These are phyloP conservation scores for Yamadazyma buinensis DNA, from an alignment of 1,139 yeast genomes.

Conservation along the genomic window DNA sequence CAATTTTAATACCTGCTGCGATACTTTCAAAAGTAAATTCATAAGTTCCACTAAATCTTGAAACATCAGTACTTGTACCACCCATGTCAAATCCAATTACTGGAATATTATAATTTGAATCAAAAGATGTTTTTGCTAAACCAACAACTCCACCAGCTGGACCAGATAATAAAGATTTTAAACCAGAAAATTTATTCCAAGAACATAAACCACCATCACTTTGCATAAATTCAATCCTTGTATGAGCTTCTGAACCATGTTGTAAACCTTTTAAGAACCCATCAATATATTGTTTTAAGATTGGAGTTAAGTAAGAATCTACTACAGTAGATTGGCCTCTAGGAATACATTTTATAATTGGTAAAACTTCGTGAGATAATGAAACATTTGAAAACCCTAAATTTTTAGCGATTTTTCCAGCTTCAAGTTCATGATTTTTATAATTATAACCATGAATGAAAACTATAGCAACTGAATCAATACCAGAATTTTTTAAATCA, in stretches of 20 bases:
- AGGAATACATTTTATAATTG: conserved; percentile 70
- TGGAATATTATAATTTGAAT: conserved; percentile 35
- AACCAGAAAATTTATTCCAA: conserved; percentile 46
- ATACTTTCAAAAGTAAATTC: conserved; percentile 53
- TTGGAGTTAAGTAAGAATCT: conserved; percentile 77
- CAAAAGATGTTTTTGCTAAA: conserved; percentile 46
- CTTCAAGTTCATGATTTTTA: conserved; percentile 58
- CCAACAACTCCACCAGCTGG: conserved; percentile 65
- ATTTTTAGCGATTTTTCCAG: conserved; percentile 54
- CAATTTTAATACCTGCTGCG: conserved; percentile 53
- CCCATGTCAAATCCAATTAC: conserved; percentile 60
- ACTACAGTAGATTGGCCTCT: conserved; percentile 73
- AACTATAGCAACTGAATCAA: conserved; percentile 64
- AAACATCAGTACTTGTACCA: conserved; percentile 58
- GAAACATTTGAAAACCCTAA: conserved; percentile 58
- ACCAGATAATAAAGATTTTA: conserved; percentile 50
- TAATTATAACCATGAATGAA: conserved; percentile 67
- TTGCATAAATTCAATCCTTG: conserved; percentile 50
- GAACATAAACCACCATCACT: conserved; percentile 56
- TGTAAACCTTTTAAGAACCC: conserved; percentile 60
- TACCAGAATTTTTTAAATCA: conserved; percentile 48
- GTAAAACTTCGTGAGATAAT: conserved; percentile 61
- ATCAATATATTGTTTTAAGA: conserved; percentile 55
- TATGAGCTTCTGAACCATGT: conserved; percentile 33
- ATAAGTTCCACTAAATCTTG: conserved; percentile 39